Conservation (phyloP, 2,329 filamentous ascomycete species). For the Arachnomyces sp. region DNA sequence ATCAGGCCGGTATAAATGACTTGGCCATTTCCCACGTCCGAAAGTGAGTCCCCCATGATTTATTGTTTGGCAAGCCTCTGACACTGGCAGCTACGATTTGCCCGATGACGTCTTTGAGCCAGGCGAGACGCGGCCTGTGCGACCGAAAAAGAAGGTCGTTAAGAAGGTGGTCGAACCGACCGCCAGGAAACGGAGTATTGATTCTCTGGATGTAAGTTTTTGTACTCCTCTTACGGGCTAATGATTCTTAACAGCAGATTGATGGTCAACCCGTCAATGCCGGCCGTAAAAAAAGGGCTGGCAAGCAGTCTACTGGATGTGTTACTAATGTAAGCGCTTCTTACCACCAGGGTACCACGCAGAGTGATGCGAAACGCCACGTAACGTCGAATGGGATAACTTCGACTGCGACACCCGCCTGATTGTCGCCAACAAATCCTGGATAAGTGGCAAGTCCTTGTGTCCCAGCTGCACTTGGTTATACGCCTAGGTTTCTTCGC, state of each 20-base stretch:
- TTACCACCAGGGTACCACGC: conserved; percentile 7
- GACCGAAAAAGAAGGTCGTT: conserved; percentile 46
- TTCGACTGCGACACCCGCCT: conserved; percentile 10
- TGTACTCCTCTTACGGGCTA: conserved; percentile 6
- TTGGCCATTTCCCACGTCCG: conserved; percentile 75
- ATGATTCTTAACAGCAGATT: background rate
- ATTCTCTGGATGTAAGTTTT: conserved; percentile 36
- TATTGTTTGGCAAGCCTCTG: conserved; percentile 9
- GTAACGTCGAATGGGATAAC: conserved; percentile 13
- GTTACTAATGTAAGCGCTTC: conserved; percentile 7
- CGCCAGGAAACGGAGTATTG: conserved; percentile 32
- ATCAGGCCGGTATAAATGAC: conserved; percentile 65
- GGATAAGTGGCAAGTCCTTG: no score
- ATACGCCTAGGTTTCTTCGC: no score
- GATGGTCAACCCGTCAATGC: background rate
- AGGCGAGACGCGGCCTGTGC: conserved; percentile 63
- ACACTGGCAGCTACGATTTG: conserved; percentile 60
- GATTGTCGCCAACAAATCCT: background rate
- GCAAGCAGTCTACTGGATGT: background rate
- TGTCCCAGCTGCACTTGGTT: no score
- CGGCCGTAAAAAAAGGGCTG: no score
- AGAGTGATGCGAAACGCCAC: conserved; percentile 12
- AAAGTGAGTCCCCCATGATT: conserved; percentile 53
- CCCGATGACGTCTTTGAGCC: conserved; percentile 80
- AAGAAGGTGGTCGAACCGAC: conserved; percentile 26